These are phyloP conservation scores for Zalaria obscura DNA, from an alignment of 2,329 filamentous ascomycete species.

Conservation along the genomic window DNA sequence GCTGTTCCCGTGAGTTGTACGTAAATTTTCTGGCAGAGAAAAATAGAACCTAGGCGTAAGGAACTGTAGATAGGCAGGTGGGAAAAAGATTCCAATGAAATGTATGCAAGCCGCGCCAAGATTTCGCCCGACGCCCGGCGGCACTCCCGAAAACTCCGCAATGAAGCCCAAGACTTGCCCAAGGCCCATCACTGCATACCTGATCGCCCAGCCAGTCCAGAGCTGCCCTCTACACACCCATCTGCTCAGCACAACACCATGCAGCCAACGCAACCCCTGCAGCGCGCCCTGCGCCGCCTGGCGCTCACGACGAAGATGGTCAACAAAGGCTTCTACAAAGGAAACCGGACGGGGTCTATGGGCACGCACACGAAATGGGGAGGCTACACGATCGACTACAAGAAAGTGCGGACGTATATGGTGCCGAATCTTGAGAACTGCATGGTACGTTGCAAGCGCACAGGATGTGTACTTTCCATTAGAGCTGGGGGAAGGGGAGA, in stretches of 20 bases:
- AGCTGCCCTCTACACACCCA: background rate
- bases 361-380: slow-evolving; percentile 73
- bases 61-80: background rate
- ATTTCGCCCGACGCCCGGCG: slow-evolving; percentile 1
- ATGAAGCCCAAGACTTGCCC: background rate
- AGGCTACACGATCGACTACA: slow-evolving; percentile 70
- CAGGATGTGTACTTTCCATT: slow-evolving; percentile 1
- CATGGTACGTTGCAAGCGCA: slow-evolving; percentile 40
- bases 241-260: slow-evolving; percentile 9
- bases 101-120: slow-evolving; percentile 1
- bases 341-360: slow-evolving; percentile 77
- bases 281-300: slow-evolving; percentile 57
- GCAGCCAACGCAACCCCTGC: slow-evolving; percentile 54
- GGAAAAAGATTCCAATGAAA: background rate
- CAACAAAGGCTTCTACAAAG: slow-evolving; percentile 94
- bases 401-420: slow-evolving; percentile 81
- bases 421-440: slow-evolving; percentile 60
- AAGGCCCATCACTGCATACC: background rate
- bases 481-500: background rate
- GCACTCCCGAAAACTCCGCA: slow-evolving; percentile 3
- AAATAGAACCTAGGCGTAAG: background rate
- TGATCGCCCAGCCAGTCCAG: background rate
- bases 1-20: slow-evolving; percentile 5
- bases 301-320: slow-evolving; percentile 85
- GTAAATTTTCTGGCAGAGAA: background rate